Conservation (phyloP, 139 green algal species). For the Picochlorum sp. region DNA sequence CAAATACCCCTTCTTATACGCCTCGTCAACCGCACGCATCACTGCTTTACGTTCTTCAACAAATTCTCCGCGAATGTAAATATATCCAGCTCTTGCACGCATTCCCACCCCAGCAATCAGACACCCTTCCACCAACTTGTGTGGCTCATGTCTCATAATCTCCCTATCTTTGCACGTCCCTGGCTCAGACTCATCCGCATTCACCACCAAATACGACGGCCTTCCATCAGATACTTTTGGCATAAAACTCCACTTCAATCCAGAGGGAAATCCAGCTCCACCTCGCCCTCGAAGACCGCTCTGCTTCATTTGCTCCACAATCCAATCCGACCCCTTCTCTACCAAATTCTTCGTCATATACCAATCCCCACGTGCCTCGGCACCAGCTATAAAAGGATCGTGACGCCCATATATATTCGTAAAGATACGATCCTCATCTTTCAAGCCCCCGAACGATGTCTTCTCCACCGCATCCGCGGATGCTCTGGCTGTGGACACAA, state of each 20-base stretch:
- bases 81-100: slow-evolving; percentile 15
- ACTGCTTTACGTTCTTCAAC: slow-evolving; percentile 4
- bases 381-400: slow-evolving; percentile 37
- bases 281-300: slow-evolving; percentile 21
- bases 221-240: slow-evolving; percentile 15
- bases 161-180: slow-evolving; percentile 28
- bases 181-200: slow-evolving; percentile 26
- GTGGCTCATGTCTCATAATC: slow-evolving; percentile 24
- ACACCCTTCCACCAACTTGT: slow-evolving; percentile 21
- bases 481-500: slow-evolving; percentile 5
- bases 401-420: slow-evolving; percentile 31
- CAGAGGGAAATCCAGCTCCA: slow-evolving; percentile 25
- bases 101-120: slow-evolving; percentile 20
- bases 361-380: slow-evolving; percentile 59
- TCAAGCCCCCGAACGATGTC: slow-evolving; percentile 4
- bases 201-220: slow-evolving; percentile 22
- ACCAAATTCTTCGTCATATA: slow-evolving; percentile 35
- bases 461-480: slow-evolving; percentile 9
- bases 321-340: slow-evolving; percentile 22
- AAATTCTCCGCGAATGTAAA: slow-evolving; percentile 27
- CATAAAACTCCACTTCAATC: slow-evolving; percentile 31
- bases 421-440: slow-evolving; percentile 19
- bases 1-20: slow-evolving; percentile 17
- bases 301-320: slow-evolving; percentile 23
- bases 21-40: slow-evolving; percentile 21